Evolutionary conservation across 371 early-diverging fungal species (phyloP).

Genomic region (Lichtheimia ornata): DNA sequence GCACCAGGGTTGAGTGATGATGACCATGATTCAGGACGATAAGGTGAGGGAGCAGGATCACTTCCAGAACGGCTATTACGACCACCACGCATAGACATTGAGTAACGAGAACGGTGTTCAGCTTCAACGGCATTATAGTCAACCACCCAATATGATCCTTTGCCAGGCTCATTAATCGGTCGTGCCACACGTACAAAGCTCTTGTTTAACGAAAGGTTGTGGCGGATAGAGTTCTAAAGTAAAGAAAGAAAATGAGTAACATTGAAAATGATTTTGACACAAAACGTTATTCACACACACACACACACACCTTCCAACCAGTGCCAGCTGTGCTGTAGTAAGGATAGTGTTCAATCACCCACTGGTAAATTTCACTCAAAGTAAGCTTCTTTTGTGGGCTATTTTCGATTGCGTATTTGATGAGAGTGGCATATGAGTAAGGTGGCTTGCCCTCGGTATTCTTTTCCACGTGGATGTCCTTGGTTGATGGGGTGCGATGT

Average conservation of each 20-base stretch:
- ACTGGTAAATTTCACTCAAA: conserved; percentile 87
- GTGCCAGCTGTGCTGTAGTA: conserved; percentile 73
- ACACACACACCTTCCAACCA: conserved; percentile 86
- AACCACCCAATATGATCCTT: conserved; percentile 95
- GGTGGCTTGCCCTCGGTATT: conserved; percentile 68
- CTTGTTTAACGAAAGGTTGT: conserved; percentile 96
- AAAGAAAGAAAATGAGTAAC: too few species aligned
- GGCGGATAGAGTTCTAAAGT: conserved; percentile 93
- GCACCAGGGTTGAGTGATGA: conserved; percentile 7
- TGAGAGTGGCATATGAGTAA: conserved; percentile 87
- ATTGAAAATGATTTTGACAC: not conserved
- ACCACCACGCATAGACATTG: conserved; percentile 20
- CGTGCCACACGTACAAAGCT: conserved; percentile 91
- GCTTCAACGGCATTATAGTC: conserved; percentile 50
- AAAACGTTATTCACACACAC: not conserved
- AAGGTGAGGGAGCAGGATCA: conserved; percentile 32
- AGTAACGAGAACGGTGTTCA: conserved; percentile 22
- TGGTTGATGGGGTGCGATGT: conserved; percentile 19
- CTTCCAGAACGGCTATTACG: conserved; percentile 33
- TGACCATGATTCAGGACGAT: conserved; percentile 28
- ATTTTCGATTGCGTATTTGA: conserved; percentile 82
- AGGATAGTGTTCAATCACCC: conserved; percentile 76
- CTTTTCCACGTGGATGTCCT: conserved; percentile 31
- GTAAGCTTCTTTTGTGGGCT: conserved; percentile 75
- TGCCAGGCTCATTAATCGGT: conserved; percentile 90